Evolutionary conservation across 164 flowering plant species (phyloP), one percentile per base, ranked within the genome.

Genomic region (Magnolia changhungtana): DNA sequence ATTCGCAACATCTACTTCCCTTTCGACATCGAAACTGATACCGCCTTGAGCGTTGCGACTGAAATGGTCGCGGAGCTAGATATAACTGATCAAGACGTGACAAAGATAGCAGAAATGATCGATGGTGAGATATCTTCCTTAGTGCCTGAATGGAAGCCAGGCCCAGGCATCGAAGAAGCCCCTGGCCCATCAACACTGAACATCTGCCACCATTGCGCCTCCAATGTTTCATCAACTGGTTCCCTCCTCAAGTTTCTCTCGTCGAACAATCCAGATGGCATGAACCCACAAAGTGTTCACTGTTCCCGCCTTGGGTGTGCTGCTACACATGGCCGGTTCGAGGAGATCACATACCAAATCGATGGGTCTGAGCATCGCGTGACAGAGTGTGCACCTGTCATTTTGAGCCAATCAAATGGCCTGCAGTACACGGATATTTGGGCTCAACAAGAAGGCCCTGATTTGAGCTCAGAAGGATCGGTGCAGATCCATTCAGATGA

Each of bases 31-130:
- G 92, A 88, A 82, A 83, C 70, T 23, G 99, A 96, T 81, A 96
- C 98, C 0, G 97, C 98, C 65, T 68, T 88, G 70, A 88, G 86
- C 76, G 98, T 96, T 64, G 97, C 98, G 0, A 83, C 85, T 18
- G 99, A 96, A 85, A 96, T 96, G 99, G 91, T 96, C 19, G 80
- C 86, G 0, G 99, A 95, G 73, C 85, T 94, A 58, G 98, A 92
- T 74, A 87, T 96, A 1, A 90, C 85, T 19, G 97, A 94, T 72
- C 97, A 96, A 85, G 97, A 94, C 71, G 98, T 89, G 69, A 87
- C 86, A 14, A 87, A 85, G 74, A 92, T 94, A 81, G 94, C 98
- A 14, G 90, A 91, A 29, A 92, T 96, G 95, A 96, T 96, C 24
- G 97, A 96, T 78, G 86, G 84, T 23, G 98, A 96, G 82, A 91